These are phyloP conservation scores for Platanthera zijinensis DNA, from an alignment of 106 monocot genomes.

Conservation along the genomic window DNA sequence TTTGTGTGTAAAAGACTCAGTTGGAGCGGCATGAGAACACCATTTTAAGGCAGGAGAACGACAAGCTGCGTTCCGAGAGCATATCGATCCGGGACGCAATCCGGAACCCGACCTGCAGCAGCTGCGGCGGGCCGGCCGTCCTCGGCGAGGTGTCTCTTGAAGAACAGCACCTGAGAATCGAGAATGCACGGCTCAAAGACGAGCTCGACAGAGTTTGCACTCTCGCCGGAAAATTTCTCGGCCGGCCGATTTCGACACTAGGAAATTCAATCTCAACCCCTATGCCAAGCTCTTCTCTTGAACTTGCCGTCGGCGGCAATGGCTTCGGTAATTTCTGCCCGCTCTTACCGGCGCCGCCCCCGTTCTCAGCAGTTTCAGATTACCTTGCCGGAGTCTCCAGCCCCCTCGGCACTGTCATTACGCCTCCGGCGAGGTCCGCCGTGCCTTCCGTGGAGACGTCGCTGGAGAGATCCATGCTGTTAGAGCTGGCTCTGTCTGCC, in stretches of 20 bases:
- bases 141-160: conserved; percentile 46
- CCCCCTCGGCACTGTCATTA: conserved; percentile 15
- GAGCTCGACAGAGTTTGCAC: conserved; percentile 67
- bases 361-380: conserved; percentile 7
- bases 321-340: conserved; percentile 7
- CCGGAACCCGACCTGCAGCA: conserved; percentile 48
- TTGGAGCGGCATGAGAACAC: conserved; percentile 77
- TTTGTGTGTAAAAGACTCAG: conserved; percentile 42
- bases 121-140: conserved; percentile 50
- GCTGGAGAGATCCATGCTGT: conserved; percentile 49
- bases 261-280: conserved; percentile 7
- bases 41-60: conserved; percentile 56
- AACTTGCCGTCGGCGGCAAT: conserved; percentile 27
- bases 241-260: conserved; percentile 22
- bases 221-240: conserved; percentile 60
- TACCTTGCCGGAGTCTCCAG: conserved; percentile 11
- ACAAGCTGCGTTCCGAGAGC: conserved; percentile 54
- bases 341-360: not conserved
- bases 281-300: conserved; percentile 24
- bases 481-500: conserved; percentile 61
- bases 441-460: conserved; percentile 28
- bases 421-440: not conserved
- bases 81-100: conserved; percentile 40
- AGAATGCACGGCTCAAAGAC: conserved; percentile 66
- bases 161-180: conserved; percentile 54